These are phyloP conservation scores for Lecanicillium sp. DNA, from an alignment of 2,329 filamentous ascomycete species.

Conservation along the genomic window DNA sequence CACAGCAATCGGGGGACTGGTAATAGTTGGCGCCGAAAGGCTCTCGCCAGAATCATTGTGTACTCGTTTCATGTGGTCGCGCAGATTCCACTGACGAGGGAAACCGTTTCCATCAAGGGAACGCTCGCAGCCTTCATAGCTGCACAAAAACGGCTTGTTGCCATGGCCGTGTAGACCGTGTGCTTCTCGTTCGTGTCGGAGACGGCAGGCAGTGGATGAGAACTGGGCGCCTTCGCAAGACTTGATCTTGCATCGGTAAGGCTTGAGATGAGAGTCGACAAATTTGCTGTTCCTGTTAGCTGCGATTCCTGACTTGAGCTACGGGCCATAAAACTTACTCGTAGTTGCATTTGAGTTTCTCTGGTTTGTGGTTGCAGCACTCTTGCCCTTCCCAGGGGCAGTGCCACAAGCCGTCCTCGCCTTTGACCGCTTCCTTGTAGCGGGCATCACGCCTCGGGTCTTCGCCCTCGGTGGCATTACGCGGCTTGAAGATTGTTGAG, in stretches of 20 bases:
- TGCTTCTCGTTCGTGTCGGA: constrained; percentile 91
- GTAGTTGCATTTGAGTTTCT: constrained; percentile 98
- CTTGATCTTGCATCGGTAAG: constrained; percentile 85
- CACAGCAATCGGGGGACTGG: constrained; percentile 30
- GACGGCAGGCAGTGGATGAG: constrained; percentile 89
- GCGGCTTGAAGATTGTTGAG: constrained; percentile 3
- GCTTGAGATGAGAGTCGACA: constrained; percentile 92
- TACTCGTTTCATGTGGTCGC: constrained; percentile 95
- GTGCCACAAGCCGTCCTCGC: constrained; percentile 77
- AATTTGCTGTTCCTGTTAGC: constrained; percentile 66
- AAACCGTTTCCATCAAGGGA: constrained; percentile 79
- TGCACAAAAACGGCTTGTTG: constrained; percentile 85
- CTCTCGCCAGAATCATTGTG: constrained; percentile 52
- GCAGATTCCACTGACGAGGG: constrained; percentile 89
- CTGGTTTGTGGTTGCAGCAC: constrained; percentile 79
- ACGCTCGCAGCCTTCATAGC: constrained; percentile 80
- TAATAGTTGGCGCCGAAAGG: constrained; percentile 26
- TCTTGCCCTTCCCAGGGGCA: constrained; percentile 74
- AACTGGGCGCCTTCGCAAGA: constrained; percentile 82
- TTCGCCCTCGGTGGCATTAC: constrained; percentile 10
- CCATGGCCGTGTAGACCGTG: constrained; percentile 94
- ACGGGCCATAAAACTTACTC: constrained; percentile 57
- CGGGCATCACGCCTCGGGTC: constrained; percentile 31
- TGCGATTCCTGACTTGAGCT: constrained; percentile 3
- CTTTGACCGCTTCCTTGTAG: constrained; percentile 59